Evolutionary conservation across 768 basidiomycete genomes (phyloP).

Genomic region (Boletales sp.): DNA sequence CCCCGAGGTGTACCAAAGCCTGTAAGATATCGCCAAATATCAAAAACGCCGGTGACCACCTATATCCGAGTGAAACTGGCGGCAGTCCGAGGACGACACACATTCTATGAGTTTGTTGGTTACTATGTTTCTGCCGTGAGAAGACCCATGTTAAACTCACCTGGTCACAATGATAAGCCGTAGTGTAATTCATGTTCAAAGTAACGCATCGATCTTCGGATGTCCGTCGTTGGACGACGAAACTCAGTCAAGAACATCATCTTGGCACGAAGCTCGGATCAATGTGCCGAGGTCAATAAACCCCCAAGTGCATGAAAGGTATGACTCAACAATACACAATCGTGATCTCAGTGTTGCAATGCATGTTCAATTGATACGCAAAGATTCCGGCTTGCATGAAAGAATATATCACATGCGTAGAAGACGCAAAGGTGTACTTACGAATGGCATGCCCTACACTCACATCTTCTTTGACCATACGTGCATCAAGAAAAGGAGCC

Average conservation of each 20-base stretch:
- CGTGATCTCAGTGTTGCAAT: not conserved
- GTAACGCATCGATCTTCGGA: no score
- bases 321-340: slow-evolving; percentile 24
- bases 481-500: slow-evolving; percentile 17
- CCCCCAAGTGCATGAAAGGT: slow-evolving; percentile 8
- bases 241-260: not conserved
- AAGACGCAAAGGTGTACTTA: slow-evolving; percentile 55
- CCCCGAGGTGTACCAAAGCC: no score
- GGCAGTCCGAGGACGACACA: no score
- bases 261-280: slow-evolving; percentile 14
- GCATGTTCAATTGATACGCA: not conserved
- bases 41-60: no score
- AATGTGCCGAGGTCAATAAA: slow-evolving; percentile 23
- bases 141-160: no score
- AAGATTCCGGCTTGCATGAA: slow-evolving; percentile 14
- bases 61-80: no score
- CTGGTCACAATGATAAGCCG: no score
- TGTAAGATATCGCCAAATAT: no score
- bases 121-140: no score
- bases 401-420: slow-evolving; percentile 39
- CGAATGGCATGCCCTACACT: slow-evolving; percentile 32
- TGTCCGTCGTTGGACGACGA: not conserved
- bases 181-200: no score
- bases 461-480: slow-evolving; percentile 17
- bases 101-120: no score